Evolutionary conservation across 805 yeast species (phyloP), one percentile per base, ranked within the genome.

Genomic region (Starmerella vitae): DNA sequence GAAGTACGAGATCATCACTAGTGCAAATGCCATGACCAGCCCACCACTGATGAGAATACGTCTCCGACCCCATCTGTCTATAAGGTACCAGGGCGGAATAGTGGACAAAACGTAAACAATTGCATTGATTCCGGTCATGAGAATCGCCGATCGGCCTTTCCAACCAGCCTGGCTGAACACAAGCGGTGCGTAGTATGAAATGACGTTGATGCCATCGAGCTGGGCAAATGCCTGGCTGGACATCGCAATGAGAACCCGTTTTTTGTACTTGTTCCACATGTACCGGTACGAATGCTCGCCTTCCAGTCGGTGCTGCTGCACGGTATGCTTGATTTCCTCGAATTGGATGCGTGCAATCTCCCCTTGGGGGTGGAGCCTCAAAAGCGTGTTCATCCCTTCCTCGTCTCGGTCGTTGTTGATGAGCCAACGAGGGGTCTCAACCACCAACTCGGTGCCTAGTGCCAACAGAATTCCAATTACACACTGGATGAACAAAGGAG

Each of bases 111-210:
- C 66, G 53, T 78, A 78, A 25, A 77, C 63, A 10, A 78, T 44
- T 5, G 74, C 68, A 50, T 78, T 78, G 42, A 81, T 67, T 18
- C 96, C 96, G 0, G 96, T 83, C 93, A 85, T 81, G 46, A 84
- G 68, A 45, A 85, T 74, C 3, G 95, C 94, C 48, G 74, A 72
- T 44, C 93, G 66, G 20, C 95, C 95, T 6, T 69, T 60, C 94
- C 95, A 86, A 20, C 96, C 96, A 3, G 95, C 95, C 50, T 81
- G 81, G 57, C 86, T 95, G 59, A 85, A 86, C 34, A 85, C 93
- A 59, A 86, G 63, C 2, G 95, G 94, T 2, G 95, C 94, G 62
- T 85, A 85, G 60, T 86, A 86, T 1, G 93, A 77, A 39, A 86
- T 82, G 37, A 86, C 88, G 55, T 85, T 86, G 59, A 85, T 86